A percentile compares a stretch with the other conserved stretches of the same genome.
Evolutionary conservation across 164 flowering plant species (phyloP).

Genomic region (Kingdonia uniflora): DNA sequence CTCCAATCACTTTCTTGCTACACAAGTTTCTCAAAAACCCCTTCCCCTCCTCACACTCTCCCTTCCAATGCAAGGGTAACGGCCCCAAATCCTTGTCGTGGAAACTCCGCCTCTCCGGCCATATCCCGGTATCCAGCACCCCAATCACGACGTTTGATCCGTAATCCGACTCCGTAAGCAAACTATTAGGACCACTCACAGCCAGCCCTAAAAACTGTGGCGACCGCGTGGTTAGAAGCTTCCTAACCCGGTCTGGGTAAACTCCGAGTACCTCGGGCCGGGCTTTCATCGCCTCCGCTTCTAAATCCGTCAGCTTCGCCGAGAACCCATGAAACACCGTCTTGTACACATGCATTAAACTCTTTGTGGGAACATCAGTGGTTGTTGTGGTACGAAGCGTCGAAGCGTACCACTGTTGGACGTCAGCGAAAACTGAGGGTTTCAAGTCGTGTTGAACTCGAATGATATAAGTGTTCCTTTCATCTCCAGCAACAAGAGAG

Average conservation of each 20-base stretch:
- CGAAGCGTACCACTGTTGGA: conserved; percentile 42
- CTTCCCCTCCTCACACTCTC: conserved; percentile 29
- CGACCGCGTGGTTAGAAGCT: conserved; percentile 37
- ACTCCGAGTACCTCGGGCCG: conserved; percentile 22
- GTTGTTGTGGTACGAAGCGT: conserved; percentile 7
- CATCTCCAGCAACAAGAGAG: not conserved
- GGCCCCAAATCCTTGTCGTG: conserved; percentile 33
- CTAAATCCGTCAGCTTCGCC: conserved; percentile 21
- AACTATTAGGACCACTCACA: not conserved
- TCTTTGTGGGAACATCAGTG: not conserved
- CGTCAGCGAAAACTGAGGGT: conserved; percentile 25
- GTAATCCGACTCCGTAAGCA: conserved; percentile 25
- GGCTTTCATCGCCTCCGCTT: conserved; percentile 17
- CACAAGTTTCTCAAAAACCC: conserved; percentile 25
- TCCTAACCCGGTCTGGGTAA: conserved; percentile 25
- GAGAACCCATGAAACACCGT: conserved; percentile 52
- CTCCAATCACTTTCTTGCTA: conserved; percentile 45
- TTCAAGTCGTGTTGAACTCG: conserved; percentile 31
- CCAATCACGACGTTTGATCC: conserved; percentile 45
- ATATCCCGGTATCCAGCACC: conserved; percentile 45
- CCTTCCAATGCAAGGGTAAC: conserved; percentile 38
- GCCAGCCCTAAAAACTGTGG: conserved; percentile 38
- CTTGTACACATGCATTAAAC: conserved; percentile 22
- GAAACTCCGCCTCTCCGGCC: conserved; percentile 48
- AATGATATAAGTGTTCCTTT: conserved; percentile 27